Base-by-base conservation (phyloP, 2,329 filamentous ascomycete species). In the Pseudocercospora macadamiae region DNA sequence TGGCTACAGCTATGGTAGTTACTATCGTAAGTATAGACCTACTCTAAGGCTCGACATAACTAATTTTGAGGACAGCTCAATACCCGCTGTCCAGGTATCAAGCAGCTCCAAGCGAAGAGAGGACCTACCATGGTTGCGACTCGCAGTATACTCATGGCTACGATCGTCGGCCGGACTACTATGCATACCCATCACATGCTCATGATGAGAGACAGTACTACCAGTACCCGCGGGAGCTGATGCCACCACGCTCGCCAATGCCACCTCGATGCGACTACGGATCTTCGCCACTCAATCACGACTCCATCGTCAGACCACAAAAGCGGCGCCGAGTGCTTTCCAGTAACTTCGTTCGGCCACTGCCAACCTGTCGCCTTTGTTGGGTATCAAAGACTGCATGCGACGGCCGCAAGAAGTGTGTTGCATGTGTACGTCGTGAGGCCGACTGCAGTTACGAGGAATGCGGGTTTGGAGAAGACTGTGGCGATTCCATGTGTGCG, bases 391-490 rank as follows among this genome's bases (percentile, higher is more conserved):
- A 49, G 14, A 19, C 45, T 8, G 21, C 23, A 2, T 49, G 45
- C 23, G 45, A 49, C 7, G 45, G 45, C 8, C 45, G n/a, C 12
- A 28, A 19, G 25, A 49, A 49, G 16, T 49, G 45, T 32, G 14
- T 49, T 21, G n/a, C 45, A n/a, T 49, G 45, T 19, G 28, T 16
- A 9, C 45, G 45, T 16, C 45, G 45, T n/a, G 45, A 32, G 12
- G 45, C 45, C 8, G 45, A 28, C n/a, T 49, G 45, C 45, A 49
- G 30, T n/a, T 49, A 49, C 45, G 45, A 49, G 45, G 45, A 28
- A 4, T 49, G 45, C 21, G 9, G 19, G 45, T 25, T 28, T n/a
- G 45, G 45, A 49, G 25, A 49, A 14, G 28, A 21, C 12, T 49
- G 45, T 25, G 21, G 23, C 14, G 42, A 45, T 25, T 19, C 23